A percentile compares a stretch with the other conserved stretches of the same genome.
Conservation (phyloP, 495 filamentous ascomycete species). For the Pseudevernia furfuracea region DNA sequence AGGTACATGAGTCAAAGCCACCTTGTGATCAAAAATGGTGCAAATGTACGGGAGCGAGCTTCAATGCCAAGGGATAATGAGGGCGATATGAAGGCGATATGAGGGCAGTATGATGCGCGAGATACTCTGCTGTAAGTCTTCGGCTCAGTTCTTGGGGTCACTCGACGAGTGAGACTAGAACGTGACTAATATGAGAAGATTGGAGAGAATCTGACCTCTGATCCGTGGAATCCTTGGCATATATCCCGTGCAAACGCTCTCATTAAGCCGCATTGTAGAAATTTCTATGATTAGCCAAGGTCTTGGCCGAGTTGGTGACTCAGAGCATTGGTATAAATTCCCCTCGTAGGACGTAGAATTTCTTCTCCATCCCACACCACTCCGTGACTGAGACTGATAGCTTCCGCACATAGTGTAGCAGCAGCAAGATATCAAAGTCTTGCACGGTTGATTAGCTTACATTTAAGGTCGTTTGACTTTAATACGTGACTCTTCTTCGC, state of each 20-base stretch:
- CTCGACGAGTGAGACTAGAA: no score
- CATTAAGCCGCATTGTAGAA: no score
- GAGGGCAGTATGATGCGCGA: no score
- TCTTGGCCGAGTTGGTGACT: neutral
- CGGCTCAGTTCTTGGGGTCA: no score
- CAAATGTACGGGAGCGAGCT: no score
- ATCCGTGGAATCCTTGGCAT: neutral
- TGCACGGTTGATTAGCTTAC: neutral
- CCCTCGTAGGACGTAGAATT: neutral
- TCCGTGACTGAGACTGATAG: neutral
- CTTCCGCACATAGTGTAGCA: neutral
- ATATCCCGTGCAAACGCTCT: no score
- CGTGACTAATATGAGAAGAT: neutral
- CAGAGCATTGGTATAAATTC: neutral
- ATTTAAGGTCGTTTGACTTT: neutral
- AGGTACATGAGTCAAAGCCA: neutral
- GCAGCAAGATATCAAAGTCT: neutral
- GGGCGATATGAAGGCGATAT: no score
- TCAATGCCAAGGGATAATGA: no score
- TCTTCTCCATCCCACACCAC: neutral
- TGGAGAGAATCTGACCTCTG: neutral
- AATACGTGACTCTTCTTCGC: neutral
- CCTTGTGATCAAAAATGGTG: no score
- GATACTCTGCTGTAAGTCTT: no score
- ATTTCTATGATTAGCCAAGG: neutral